Evolutionary conservation across 1,284 basidiomycete genomes (phyloP).

Genomic region (Apiotrichum porosum): DNA sequence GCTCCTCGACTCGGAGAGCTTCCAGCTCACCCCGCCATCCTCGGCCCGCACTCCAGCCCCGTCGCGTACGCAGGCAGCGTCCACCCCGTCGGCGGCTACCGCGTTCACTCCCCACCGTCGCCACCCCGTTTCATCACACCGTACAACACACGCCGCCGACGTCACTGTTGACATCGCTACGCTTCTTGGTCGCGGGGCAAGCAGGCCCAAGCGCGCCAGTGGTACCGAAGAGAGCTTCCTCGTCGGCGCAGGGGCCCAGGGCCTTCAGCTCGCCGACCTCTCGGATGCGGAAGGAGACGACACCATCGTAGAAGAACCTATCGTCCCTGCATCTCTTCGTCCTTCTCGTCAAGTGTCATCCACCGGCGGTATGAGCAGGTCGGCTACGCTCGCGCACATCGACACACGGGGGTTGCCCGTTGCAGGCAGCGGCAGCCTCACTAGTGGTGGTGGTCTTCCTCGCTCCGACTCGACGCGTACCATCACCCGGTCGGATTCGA

Average conservation of each 20-base stretch:
- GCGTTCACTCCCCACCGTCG: background rate
- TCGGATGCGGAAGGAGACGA: background rate
- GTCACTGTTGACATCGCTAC: conserved; percentile 33
- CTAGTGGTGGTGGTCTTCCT: background rate
- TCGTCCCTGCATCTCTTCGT: background rate
- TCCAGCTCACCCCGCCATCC: conserved; percentile 12
- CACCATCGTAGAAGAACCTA: background rate
- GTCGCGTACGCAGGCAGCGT: background rate
- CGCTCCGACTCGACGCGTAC: conserved; percentile 1
- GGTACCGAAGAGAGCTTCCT: conserved; percentile 42
- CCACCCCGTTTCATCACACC: background rate
- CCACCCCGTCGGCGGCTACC: background rate
- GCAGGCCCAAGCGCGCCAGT: conserved; percentile 30
- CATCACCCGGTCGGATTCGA: conserved; percentile 3
- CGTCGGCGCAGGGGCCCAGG: conserved; percentile 3
- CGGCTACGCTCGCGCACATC: background rate
- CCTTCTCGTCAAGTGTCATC: background rate
- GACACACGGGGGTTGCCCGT: background rate
- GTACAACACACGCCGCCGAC: conserved; percentile 13
- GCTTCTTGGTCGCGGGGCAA: conserved; percentile 32
- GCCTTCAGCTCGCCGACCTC: conserved; percentile 8
- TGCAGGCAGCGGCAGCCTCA: background rate
- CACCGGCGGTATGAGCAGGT: background rate
- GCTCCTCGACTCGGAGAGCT: conserved; percentile 12
- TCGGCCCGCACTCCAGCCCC: background rate